Evolutionary conservation across 2,329 filamentous ascomycete genomes (phyloP).

Genomic region (Penicillium polonicum): DNA sequence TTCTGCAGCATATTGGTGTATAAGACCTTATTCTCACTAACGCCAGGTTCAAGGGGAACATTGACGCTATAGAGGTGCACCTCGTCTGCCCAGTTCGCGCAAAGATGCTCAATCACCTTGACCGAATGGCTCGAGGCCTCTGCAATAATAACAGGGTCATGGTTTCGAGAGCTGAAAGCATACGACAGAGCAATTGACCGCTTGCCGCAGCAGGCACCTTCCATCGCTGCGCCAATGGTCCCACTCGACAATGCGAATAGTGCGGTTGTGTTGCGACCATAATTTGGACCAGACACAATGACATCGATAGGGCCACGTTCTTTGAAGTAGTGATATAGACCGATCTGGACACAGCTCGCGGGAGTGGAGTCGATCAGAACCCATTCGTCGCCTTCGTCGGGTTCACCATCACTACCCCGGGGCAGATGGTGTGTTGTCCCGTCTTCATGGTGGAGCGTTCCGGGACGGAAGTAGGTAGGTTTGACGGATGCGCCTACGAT

Average conservation of each 20-base stretch:
- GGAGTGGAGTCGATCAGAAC: slow-evolving; percentile 78
- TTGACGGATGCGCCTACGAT: slow-evolving; percentile 86
- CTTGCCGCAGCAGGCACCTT: slow-evolving; percentile 69
- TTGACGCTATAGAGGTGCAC: slow-evolving; percentile 91
- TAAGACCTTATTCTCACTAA: slow-evolving; percentile 70
- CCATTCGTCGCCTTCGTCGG: slow-evolving; percentile 67
- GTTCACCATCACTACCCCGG: slow-evolving; percentile 51
- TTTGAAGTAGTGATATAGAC: slow-evolving; percentile 74
- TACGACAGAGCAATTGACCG: slow-evolving; percentile 81
- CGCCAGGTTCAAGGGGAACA: slow-evolving; percentile 76
- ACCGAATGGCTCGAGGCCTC: slow-evolving; percentile 74
- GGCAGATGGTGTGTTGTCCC: slow-evolving; percentile 66
- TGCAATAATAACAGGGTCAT: slow-evolving; percentile 77
- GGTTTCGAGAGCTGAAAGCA: slow-evolving; percentile 82
- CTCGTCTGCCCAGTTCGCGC: slow-evolving; percentile 68
- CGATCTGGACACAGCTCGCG: slow-evolving; percentile 78
- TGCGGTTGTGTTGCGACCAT: slow-evolving; percentile 77
- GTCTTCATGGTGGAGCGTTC: slow-evolving; percentile 60
- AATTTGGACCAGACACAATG: slow-evolving; percentile 78
- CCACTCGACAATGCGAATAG: slow-evolving; percentile 76
- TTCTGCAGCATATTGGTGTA: slow-evolving; percentile 89
- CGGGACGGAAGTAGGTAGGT: slow-evolving; percentile 77
- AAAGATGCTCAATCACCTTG: slow-evolving; percentile 74
- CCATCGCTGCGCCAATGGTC: slow-evolving; percentile 73
- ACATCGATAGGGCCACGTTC: slow-evolving; percentile 71